These are phyloP conservation scores for Fusarium sp. DNA, from an alignment of 2,329 filamentous ascomycete genomes.

Conservation along the genomic window DNA sequence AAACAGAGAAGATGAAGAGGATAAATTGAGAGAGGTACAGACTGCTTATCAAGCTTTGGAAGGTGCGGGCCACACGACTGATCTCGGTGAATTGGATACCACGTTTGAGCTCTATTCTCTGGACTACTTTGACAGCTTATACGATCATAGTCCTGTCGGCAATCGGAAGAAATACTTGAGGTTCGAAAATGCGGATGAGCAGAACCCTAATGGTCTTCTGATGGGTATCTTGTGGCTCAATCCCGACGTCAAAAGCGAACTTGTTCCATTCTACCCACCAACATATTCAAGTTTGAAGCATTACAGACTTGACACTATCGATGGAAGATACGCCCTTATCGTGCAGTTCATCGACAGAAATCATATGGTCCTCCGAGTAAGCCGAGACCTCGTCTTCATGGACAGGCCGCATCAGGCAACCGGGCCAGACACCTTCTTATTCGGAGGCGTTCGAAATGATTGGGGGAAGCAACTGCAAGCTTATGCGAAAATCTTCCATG, in stretches of 20 bases:
- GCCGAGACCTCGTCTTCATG: slow-evolving; percentile 5
- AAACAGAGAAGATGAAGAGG: neutral
- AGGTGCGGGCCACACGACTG: too few relatives aligned
- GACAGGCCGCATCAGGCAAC: neutral
- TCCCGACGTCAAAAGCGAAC: neutral
- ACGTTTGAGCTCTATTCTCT: slow-evolving; percentile 13
- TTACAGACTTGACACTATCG: neutral
- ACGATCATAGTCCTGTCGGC: neutral
- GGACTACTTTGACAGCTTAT: slow-evolving; percentile 8
- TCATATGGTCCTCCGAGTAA: neutral
- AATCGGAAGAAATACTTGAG: neutral
- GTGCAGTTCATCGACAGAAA: neutral
- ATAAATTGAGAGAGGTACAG: neutral
- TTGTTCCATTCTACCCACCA: neutral
- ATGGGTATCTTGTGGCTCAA: neutral
- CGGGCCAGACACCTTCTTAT: neutral
- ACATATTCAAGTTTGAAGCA: neutral
- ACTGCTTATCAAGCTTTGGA: neutral
- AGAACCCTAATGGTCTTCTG: accelerated
- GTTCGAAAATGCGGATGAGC: neutral
- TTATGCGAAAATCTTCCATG: neutral
- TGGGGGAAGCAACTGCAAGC: neutral
- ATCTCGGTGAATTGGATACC: neutral
- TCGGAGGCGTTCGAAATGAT: slow-evolving; percentile 13
- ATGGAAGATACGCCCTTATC: neutral